Conservation (phyloP, 495 filamentous ascomycete species). For the Neurospora sp. region DNA sequence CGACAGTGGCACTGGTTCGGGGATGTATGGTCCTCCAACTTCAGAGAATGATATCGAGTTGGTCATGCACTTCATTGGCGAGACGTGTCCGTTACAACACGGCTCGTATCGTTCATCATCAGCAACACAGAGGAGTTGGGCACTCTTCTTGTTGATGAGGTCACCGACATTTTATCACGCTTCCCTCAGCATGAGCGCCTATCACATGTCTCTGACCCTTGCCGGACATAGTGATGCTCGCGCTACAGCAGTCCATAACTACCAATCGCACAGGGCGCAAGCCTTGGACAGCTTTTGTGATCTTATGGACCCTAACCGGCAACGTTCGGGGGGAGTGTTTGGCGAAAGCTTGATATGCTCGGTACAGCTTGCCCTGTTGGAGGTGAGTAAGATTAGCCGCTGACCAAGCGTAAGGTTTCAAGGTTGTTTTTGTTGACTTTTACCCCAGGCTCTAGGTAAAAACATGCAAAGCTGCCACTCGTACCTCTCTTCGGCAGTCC, state of each 20-base stretch:
- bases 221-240: background rate
- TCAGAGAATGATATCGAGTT: conserved; percentile 2
- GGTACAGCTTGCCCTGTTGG: conserved; percentile 3
- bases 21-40: background rate
- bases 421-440: background rate
- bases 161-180: conserved; percentile 1
- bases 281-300: background rate
- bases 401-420: background rate
- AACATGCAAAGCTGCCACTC: conserved; percentile 6
- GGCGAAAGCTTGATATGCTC: conserved; percentile 2
- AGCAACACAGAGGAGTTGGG: background rate
- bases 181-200: conserved; percentile 3
- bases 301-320: background rate
- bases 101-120: background rate
- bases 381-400: background rate
- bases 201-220: background rate
- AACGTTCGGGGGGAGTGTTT: background rate
- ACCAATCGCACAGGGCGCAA: background rate
- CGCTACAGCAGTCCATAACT: background rate
- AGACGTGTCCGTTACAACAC: background rate
- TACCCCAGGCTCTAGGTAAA: background rate
- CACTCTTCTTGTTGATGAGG: background rate
- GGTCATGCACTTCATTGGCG: conserved; percentile 1
- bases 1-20: background rate
- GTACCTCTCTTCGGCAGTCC: conserved; percentile 1